A percentile compares a stretch with the other conserved stretches of the same genome.
Evolutionary conservation across 495 filamentous ascomycete genomes (phyloP).

Genomic region (Friedmanniomyces simplex): DNA sequence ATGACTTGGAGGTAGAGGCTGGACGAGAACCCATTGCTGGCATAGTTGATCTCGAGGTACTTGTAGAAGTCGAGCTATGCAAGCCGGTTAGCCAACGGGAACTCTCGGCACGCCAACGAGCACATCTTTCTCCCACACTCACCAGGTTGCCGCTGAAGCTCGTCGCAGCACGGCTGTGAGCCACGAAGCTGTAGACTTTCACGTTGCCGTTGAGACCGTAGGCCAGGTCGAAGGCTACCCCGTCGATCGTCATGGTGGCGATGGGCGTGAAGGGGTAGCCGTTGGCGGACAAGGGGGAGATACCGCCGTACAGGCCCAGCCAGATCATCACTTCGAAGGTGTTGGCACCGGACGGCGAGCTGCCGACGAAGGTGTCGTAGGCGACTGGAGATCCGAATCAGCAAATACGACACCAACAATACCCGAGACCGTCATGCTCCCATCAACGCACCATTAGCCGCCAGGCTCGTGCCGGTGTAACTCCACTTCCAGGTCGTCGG

Average conservation of each 20-base stretch:
- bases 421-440: too few relatives aligned
- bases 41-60: slow-evolving; percentile 11
- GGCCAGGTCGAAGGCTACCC: slow-evolving; percentile 8
- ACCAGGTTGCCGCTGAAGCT: slow-evolving; percentile 8
- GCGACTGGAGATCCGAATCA: too few relatives aligned
- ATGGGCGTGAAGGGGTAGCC: slow-evolving; percentile 16
- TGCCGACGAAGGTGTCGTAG: slow-evolving; percentile 11
- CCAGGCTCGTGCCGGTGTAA: slow-evolving; percentile 12
- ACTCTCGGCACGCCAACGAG: too few relatives aligned
- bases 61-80: slow-evolving; percentile 8
- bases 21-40: slow-evolving; percentile 3
- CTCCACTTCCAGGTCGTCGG: slow-evolving; percentile 13
- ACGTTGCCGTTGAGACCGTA: slow-evolving; percentile 11
- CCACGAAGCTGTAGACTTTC: slow-evolving; percentile 13
- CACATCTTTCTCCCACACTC: too few relatives aligned
- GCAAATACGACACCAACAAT: too few relatives aligned
- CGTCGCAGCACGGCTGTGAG: slow-evolving; percentile 9
- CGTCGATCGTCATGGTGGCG: slow-evolving; percentile 4
- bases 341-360: neutral
- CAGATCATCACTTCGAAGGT: slow-evolving; percentile 32
- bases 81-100: neutral
- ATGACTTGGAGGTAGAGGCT: slow-evolving; percentile 10
- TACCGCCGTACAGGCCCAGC: slow-evolving; percentile 26
- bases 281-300: slow-evolving; percentile 13
- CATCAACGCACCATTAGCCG: slow-evolving; percentile 8